Evolutionary conservation across 306 rosid species (phyloP), one percentile per base, ranked within the genome.

Genomic region (Prunus mongolica): DNA sequence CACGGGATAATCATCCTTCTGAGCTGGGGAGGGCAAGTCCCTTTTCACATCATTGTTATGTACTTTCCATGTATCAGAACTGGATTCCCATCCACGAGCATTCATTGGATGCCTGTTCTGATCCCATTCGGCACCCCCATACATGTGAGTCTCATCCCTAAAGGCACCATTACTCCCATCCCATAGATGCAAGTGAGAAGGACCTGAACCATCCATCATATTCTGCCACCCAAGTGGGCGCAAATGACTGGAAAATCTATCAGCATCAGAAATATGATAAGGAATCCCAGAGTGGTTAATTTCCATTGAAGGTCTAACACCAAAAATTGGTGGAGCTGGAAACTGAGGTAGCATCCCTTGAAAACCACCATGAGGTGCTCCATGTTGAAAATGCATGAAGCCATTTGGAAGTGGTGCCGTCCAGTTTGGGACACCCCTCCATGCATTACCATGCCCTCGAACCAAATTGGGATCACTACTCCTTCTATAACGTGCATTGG

Each of bases 381-480:
- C 98, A 50, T 88, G 98, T 65, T 89, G 98, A 87, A 93, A 96
- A 77, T 96, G 99, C 78, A 89, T 89, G 83, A 91, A 91, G 76
- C 97, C 97, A 85, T 92, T 96, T 65, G 96, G 93, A 47, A 91
- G 85, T 0, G 97, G 93, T 32, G 96, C 79, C 58, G 82, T 76
- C 99, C 99, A 96, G 84, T 85, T 88, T 65, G 97, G 96, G 69
- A 88, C 87, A 67, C 91, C 97, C 85, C 99, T 96, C 99, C 99
- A 96, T 56, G 94, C 76, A 82, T 91, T 94, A 61, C 91, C 91
- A 80, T 89, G 99, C 60, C 82, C 86, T 82, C 99, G 86, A 65
- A 93, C 96, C 81, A 91, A 65, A 56, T 89, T 91, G 69, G 91
- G 89, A 73, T 93, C 99, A 76, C 63, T 85, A 61, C 80, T 79